Conservation (phyloP, 148 eudicot species). For the Rhododendron griersonianum region DNA sequence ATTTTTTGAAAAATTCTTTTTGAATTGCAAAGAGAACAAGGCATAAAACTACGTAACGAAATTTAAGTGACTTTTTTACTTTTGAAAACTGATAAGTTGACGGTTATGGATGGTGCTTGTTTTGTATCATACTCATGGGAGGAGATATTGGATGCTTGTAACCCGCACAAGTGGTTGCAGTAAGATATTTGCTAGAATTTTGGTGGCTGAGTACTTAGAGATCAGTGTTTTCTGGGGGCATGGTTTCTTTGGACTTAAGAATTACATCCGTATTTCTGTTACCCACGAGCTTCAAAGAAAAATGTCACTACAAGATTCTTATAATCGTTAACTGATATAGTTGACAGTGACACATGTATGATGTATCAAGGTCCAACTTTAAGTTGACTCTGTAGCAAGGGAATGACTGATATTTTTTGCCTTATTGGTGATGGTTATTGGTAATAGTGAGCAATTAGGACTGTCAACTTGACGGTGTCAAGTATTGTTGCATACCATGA, state of each 20-base stretch:
- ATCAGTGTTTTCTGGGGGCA: not conserved
- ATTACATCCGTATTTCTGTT: not conserved
- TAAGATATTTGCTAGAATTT: slow-evolving; percentile 5
- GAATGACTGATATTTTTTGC: not conserved
- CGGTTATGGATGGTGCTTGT: not conserved
- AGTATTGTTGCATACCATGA: not conserved
- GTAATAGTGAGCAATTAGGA: not conserved
- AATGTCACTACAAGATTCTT: not conserved
- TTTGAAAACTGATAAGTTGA: not conserved
- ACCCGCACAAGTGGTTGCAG: not conserved
- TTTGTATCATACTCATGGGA: not conserved
- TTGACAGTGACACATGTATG: not conserved
- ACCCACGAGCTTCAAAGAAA: not conserved
- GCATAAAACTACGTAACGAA: not conserved
- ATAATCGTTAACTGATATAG: not conserved
- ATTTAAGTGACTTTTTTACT: not conserved
- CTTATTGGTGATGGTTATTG: not conserved
- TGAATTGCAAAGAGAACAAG: too few relatives aligned
- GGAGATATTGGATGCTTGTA: not conserved
- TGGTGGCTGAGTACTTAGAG: not conserved
- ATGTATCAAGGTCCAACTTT: not conserved
- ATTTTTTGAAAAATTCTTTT: too few relatives aligned
- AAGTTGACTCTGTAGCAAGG: not conserved
- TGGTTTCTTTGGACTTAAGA: not conserved
- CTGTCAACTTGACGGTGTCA: not conserved